Conservation (phyloP, 148 eudicot species). For the Diospyros lotus region DNA sequence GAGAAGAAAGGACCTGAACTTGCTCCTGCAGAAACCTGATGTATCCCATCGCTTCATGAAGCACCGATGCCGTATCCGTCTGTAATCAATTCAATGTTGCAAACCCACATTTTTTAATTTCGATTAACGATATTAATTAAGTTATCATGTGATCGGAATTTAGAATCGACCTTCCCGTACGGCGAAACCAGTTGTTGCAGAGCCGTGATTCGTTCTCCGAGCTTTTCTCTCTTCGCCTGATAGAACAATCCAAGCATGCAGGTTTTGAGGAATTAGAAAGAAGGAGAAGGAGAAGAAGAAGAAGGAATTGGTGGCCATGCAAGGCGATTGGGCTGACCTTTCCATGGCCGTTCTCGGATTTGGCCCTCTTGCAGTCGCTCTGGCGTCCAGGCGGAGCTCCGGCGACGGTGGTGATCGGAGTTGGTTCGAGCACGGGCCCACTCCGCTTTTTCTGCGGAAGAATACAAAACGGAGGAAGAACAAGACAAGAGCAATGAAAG, state of each 20-base stretch:
- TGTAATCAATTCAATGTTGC: slow-evolving; percentile 14
- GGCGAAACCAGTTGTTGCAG: slow-evolving; percentile 59
- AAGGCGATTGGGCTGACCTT: slow-evolving; percentile 23
- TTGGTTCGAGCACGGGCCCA: slow-evolving; percentile 13
- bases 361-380: slow-evolving; percentile 22
- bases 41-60: slow-evolving; percentile 62
- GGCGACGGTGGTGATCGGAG: slow-evolving; percentile 5
- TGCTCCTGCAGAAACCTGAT: slow-evolving; percentile 63
- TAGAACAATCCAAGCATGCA: background rate
- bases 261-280: background rate
- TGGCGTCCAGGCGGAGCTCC: slow-evolving; percentile 23
- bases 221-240: slow-evolving; percentile 42
- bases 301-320: background rate
- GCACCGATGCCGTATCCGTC: slow-evolving; percentile 71
- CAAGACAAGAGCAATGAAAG: background rate
- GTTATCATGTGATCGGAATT: background rate
- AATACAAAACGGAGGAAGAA: background rate
- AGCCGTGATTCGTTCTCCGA: slow-evolving; percentile 52
- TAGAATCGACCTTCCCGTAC: slow-evolving; percentile 47
- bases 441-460: slow-evolving; percentile 28
- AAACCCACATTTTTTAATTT: background rate
- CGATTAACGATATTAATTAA: background rate
- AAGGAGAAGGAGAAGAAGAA: background rate
- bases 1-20: slow-evolving; percentile 54
- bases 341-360: slow-evolving; percentile 31